Base-by-base conservation (phyloP, 2,329 filamentous ascomycete species). In the Botrytis deweyae region DNA sequence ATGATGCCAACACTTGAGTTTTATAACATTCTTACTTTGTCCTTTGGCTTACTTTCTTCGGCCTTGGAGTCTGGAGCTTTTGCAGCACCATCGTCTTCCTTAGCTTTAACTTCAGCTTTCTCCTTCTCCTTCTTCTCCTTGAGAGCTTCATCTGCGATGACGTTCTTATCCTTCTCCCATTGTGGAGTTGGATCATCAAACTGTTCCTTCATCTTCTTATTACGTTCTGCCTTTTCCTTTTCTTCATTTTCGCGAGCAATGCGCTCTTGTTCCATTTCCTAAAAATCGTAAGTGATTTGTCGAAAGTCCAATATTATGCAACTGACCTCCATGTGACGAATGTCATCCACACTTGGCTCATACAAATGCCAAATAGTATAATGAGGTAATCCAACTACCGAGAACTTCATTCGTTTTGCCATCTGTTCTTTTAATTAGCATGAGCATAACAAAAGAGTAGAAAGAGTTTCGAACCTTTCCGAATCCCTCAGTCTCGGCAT, bases 321-420 rank as follows among this genome's bases (percentile, higher is more conserved):
- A 76, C 80, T 74, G 82, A 91, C 90, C 85, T 95, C 95, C 96
- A 99, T 99, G 81, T 98, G 96, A 74, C 93, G 91, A 76, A 98
- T 93, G 80, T 99, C 96, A 80, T 99, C 96, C 25, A 98, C 93
- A 80, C 94, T 97, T n/a, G 96, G 96, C 83, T 99, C 96, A 85
- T 99, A 99, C 80, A 99, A 87, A 90, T 99, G 96, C 96, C 96
- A 99, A 77, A 99, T 98, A 1, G 94, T 97, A 83, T 99, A 99
- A 82, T 99, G 96, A 10, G 96, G 96, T 65, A 99, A 87, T 46
- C 96, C 96, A 74, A 99, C 92, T 29, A 99, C 96, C 0, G 95
- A 97, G 81, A 93, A 98, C 74, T 92, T 88, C 96, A 99, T 98
- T 75, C 93, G 91, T 83, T 94, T 96, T 25, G 96, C 93, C 96